phyloP scores from a whole-genome alignment of 805 yeast genomes.

The Suhomyces xylopsoci region DNA sequence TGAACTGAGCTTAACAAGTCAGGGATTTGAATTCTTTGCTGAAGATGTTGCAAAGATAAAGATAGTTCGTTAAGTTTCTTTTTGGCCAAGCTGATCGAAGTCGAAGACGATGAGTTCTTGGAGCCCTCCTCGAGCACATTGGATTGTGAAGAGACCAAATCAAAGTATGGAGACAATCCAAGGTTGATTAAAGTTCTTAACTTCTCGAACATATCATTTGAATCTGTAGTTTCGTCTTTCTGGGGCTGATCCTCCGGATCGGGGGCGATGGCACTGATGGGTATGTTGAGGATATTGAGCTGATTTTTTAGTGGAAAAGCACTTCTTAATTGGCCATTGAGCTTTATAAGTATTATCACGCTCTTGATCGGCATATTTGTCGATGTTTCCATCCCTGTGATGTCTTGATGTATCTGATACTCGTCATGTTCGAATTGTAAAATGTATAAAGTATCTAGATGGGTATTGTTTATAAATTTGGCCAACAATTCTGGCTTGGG shows the following conservation, averaged over 20 bases:
- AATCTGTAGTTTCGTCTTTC: conserved; percentile 3
- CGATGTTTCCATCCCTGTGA: conserved; percentile 6
- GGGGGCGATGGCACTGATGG: conserved; percentile 12
- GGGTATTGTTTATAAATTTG: conserved; percentile 17
- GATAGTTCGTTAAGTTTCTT: conserved; percentile 68
- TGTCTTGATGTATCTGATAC: conserved; percentile 6
- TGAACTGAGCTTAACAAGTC: conserved; percentile 54
- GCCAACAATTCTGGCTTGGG: conserved; percentile 7
- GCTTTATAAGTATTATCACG: conserved; percentile 43
- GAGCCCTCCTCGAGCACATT: conserved; percentile 6
- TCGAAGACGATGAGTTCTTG: conserved; percentile 1
- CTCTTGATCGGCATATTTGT: conserved; percentile 10
- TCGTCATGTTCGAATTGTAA: conserved; percentile 8
- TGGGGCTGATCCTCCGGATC: conserved; percentile 2
- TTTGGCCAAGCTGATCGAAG: conserved; percentile 42
- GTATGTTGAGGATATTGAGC: conserved; percentile 34
- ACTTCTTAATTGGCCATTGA: conserved; percentile 27
- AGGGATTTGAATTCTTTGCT: conserved; percentile 67
- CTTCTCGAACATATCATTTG: conserved; percentile 42
- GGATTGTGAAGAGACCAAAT: conserved; percentile 33
- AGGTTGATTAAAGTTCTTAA: conserved; percentile 57
- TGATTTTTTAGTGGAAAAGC: conserved; percentile 24
- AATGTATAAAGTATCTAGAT: conserved; percentile 21
- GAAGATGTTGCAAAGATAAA: conserved; percentile 61
- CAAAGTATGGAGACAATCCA: conserved; percentile 72